Conservation (phyloP, 345 rosid species). For the Linum lewisii region DNA sequence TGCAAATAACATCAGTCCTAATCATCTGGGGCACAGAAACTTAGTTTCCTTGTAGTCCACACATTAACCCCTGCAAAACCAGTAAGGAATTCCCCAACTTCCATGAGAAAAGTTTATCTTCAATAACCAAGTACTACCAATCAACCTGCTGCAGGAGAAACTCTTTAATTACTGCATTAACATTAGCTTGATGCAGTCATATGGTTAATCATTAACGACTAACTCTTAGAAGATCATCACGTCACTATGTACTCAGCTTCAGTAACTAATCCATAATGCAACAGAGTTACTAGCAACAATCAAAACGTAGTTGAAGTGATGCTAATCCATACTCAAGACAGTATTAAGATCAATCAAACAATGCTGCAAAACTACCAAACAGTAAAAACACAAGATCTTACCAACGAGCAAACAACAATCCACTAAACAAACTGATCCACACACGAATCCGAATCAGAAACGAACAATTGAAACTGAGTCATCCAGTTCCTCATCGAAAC, state of each 20-base stretch:
- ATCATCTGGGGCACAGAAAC: slow-evolving; percentile 49
- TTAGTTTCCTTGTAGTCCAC: slow-evolving; percentile 16
- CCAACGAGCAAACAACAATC: neutral
- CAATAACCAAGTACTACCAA: no score
- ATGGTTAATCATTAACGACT: no score
- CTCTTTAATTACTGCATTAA: neutral
- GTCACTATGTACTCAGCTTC: no score
- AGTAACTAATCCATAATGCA: no score
- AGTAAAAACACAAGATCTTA: neutral
- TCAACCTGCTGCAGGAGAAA: neutral
- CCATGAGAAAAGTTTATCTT: no score
- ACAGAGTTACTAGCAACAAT: no score
- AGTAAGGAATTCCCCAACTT: neutral
- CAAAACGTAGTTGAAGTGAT: no score
- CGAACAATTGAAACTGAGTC: neutral
- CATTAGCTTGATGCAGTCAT: neutral
- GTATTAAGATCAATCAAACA: neutral
- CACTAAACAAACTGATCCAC: neutral
- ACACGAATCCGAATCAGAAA: neutral
- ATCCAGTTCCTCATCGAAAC: neutral
- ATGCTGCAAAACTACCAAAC: neutral
- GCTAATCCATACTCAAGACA: no score
- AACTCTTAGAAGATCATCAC: no score
- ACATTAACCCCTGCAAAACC: slow-evolving; percentile 18
- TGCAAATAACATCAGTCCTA: slow-evolving; percentile 88